A percentile compares a stretch with the other conserved stretches of the same genome.
phyloP scores from a whole-genome alignment of 805 yeast genomes.

The Candida verbasci region DNA sequence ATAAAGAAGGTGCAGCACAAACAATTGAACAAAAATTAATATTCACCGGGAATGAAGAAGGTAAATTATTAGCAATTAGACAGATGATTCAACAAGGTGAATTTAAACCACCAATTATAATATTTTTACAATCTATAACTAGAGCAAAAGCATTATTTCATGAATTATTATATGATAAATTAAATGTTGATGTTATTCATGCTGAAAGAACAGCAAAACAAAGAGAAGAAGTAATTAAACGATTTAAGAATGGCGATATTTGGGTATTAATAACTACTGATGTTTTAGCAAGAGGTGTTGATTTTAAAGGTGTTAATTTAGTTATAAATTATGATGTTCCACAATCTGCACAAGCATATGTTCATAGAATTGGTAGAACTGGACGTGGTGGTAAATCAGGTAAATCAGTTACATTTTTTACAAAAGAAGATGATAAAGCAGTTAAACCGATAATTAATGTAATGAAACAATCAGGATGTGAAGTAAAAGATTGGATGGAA shows the following conservation, averaged over 20 bases:
- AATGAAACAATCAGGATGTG: constrained; percentile 87
- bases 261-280: constrained; percentile 98
- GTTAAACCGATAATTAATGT: constrained; percentile 86
- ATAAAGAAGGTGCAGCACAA: constrained; percentile 86
- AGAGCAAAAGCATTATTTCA: constrained; percentile 95
- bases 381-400: constrained; percentile 93
- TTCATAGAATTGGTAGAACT: constrained; percentile 97
- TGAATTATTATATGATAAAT: constrained; percentile 84
- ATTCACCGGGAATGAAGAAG: constrained; percentile 91
- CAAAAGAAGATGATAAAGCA: constrained; percentile 77
- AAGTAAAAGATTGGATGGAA: constrained; percentile 78
- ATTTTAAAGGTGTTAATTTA: constrained; percentile 90
- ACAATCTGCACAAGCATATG: constrained; percentile 87
- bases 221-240: constrained; percentile 77
- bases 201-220: constrained; percentile 90
- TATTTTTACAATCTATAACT: constrained; percentile 84
- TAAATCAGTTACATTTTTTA: constrained; percentile 85
- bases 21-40: constrained; percentile 79
- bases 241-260: constrained; percentile 83
- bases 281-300: constrained; percentile 94
- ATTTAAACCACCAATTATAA: constrained; percentile 87
- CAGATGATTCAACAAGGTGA: constrained; percentile 82
- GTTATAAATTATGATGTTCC: constrained; percentile 98
- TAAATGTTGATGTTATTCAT: constrained; percentile 93
- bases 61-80: constrained; percentile 88